Evolutionary conservation across 148 eudicot species (phyloP).

Genomic region (Polygonum aviculare): DNA sequence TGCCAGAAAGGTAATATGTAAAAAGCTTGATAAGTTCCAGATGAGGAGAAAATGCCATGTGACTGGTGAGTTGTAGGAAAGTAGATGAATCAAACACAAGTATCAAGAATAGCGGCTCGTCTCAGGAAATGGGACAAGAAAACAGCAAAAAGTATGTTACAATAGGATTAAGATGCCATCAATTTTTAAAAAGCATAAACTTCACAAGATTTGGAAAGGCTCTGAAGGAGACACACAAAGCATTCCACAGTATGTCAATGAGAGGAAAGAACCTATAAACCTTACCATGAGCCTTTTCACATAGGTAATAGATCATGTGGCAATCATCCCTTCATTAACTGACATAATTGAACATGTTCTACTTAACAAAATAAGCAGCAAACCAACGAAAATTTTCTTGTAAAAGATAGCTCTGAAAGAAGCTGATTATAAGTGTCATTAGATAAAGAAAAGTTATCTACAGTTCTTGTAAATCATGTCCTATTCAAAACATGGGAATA

Average conservation of each 20-base stretch:
- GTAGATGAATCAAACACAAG: not conserved
- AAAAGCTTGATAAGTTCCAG: not conserved
- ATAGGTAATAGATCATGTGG: not conserved
- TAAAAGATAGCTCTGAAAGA: not conserved
- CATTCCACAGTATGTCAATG: not conserved
- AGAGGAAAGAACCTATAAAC: not conserved
- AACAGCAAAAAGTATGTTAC: not conserved
- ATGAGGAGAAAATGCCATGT: not conserved
- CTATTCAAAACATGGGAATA: not conserved
- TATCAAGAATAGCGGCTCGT: not conserved
- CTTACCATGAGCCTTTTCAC: not conserved
- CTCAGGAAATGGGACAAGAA: not conserved
- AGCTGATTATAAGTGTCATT: not conserved
- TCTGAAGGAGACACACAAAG: not conserved
- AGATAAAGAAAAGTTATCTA: not conserved
- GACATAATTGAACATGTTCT: not conserved
- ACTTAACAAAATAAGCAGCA: not conserved
- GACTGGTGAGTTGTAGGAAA: not conserved
- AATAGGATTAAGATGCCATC: not conserved
- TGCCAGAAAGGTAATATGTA: too few species aligned
- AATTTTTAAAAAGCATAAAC: not conserved
- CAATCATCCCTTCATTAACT: not conserved
- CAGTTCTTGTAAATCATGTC: not conserved
- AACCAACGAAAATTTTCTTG: not conserved
- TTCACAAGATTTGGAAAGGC: not conserved